Base-by-base conservation (phyloP, 108 stramenopile genomes). In the Skeletonema potamos region DNA sequence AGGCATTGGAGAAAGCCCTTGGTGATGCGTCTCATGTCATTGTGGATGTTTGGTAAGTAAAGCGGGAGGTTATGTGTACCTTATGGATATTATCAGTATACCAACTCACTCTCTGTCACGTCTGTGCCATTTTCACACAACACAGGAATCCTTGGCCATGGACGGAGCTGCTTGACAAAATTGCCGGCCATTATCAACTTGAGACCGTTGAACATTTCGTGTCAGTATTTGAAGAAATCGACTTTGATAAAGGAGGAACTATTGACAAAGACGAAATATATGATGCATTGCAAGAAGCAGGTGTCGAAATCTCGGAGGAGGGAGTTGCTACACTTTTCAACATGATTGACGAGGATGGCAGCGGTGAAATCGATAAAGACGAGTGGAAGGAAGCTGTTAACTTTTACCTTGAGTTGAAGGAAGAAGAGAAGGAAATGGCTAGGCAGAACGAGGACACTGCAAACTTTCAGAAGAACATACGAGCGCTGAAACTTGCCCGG, bases 171-270 rank as follows among this genome's bases (percentile, higher is more conserved):
- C 46, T 60, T 54, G 59, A 60, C 51, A 60, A 60, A 8, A 41
- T 60, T 20, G 59, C 43, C 9, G n/a, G 54, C 9, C 48, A 60
- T 7, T 54, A 60, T 22, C 20, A 51, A 51, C 48, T 51, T 24
- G 48, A 51, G 18, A 20, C 18, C 6, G 48, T 51, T 15, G 48
- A 72, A 9, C 33, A 44, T 13, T 27, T 81, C 13, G 27, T 64
- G 9, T 54, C 24, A 2, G 37, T 81, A 17, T 81, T 76, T 72
- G 80, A 70, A 17, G 17, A 9, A 20, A 81, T 81, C 18, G 80
- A 81, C 27, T 32, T 4, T 13, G 74, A 64, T 64, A 58, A 27
- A 18, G 60, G 71, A 17, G 79, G 69, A n/a, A 30, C 67, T n/a
- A 54, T 82, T 27, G 60, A 62, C 54, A 26, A 28, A 10, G 71